These are phyloP conservation scores for Chlamydomonas incerta DNA, from an alignment of 139 green algal species.

Conservation along the genomic window DNA sequence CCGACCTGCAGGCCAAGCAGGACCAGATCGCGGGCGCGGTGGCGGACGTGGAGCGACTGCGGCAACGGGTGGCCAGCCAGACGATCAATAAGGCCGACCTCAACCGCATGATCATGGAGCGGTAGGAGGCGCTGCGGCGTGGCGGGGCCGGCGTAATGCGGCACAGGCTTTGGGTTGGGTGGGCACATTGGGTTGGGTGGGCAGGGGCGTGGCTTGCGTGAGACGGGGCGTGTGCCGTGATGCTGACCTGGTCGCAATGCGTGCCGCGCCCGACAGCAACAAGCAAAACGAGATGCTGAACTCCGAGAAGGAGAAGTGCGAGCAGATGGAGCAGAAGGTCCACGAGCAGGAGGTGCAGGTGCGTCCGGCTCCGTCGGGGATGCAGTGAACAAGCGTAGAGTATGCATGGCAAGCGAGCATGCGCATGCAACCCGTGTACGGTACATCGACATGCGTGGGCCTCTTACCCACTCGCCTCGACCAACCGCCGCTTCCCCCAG, in stretches of 20 bases:
- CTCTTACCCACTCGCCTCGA: neutral
- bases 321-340: slow-evolving; percentile 75
- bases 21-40: slow-evolving; percentile 52
- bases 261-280: slow-evolving; percentile 43
- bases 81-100: slow-evolving; percentile 81
- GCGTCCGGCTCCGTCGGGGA: neutral
- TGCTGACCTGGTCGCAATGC: too few species aligned
- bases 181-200: neutral
- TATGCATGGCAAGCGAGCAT: too few species aligned
- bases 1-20: slow-evolving; percentile 67
- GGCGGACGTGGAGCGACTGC: slow-evolving; percentile 70
- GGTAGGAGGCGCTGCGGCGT: slow-evolving; percentile 60
- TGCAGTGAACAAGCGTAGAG: too few species aligned
- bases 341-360: slow-evolving; percentile 75
- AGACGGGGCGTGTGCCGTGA: neutral
- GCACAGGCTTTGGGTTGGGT: too few species aligned
- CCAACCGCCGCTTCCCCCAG: slow-evolving; percentile 16
- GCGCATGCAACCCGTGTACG: neutral
- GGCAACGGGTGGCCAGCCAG: slow-evolving; percentile 69
- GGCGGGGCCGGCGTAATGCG: too few species aligned
- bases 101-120: slow-evolving; percentile 83
- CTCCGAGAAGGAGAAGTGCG: slow-evolving; percentile 62
- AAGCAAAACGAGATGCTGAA: slow-evolving; percentile 79
- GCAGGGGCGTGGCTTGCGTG: neutral
- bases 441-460: neutral